Conservation (phyloP, 2,329 filamentous ascomycete genomes). For the Aspergillus phoenicis region DNA sequence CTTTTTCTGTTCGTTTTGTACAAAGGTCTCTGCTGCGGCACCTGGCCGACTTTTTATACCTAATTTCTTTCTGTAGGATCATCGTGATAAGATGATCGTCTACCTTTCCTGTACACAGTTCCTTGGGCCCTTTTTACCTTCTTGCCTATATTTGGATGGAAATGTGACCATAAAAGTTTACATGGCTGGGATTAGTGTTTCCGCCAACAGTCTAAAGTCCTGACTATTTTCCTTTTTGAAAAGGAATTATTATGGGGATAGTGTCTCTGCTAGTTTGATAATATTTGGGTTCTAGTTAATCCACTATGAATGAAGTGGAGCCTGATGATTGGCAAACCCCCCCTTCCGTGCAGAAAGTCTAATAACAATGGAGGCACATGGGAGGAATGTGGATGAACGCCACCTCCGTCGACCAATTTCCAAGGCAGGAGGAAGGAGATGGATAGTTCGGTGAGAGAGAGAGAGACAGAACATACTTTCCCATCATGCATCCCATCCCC, state of each 20-base stretch:
- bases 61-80: constrained; percentile 16
- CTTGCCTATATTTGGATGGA: constrained; percentile 1
- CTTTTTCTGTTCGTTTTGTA: constrained; percentile 19
- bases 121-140: constrained; percentile 9
- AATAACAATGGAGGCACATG: not conserved
- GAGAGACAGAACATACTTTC: not conserved
- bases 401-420: not conserved
- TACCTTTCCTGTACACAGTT: constrained; percentile 18
- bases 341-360: not conserved
- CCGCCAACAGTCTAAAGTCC: not conserved
- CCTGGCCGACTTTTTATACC: constrained; percentile 18
- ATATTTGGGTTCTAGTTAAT: not conserved
- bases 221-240: not conserved
- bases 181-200: not conserved
- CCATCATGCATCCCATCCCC: not conserved
- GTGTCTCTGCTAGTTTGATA: not conserved
- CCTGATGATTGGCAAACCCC: not conserved
- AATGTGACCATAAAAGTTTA: constrained; percentile 9
- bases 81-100: constrained; percentile 11
- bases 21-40: constrained; percentile 14
- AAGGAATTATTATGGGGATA: not conserved
- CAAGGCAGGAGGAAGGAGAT: not conserved
- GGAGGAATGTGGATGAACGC: not conserved
- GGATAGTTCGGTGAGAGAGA: not conserved
- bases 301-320: not conserved